Base-by-base conservation (phyloP, 345 rosid species). In the Eucalyptus camaldulensis region DNA sequence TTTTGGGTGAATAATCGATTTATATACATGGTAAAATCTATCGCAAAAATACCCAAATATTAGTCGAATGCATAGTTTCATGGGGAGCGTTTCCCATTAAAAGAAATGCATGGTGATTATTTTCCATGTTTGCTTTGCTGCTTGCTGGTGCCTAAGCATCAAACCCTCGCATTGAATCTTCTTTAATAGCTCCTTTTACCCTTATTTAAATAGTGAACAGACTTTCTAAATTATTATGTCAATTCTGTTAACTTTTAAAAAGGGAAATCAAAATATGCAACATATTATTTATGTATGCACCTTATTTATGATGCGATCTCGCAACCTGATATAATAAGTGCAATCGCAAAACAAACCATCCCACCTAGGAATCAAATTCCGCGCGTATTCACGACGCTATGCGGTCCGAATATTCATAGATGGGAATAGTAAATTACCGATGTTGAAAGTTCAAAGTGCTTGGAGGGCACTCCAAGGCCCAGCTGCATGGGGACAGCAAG, bases 241-340 rank as follows among this genome's bases (percentile, higher is more conserved):
- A 8, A 65, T 65, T 0, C 0, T 15, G 21, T 65, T 37, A 1
- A 65, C 21, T 65, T 65, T 14, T 0, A 65, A n/a, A n/a, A 65
- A 65, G 2, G 8, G 3, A 13, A 65, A 14, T 33, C 1, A 65
- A 15, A 65, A 14, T 0, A 14, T n/a, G 3, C 1, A n/a, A 65
- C 3, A n/a, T n/a, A 65, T 29, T 65, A 7, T 37, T 24, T 0
- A 6, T 76, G 1, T 6, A 6, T 10, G 25, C 27, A 0, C 5
- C 0, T 44, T 76, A 11, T 37, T 76, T 37, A 37, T 69, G 43
- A 69, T 33, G 80, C 27, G 11, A 56, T 56, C 12, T 22, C 62
- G 13, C 62, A 56, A 56, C 33, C 8, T 29, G 0, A 62, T 29
- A 0, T 62, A 11, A 62, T 27, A 62, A 27, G 37, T 0, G 19